Evolutionary conservation across 2,329 filamentous ascomycete genomes (phyloP), one percentile per base, ranked within the genome.

Genomic region (Chaetomiaceae sp.): DNA sequence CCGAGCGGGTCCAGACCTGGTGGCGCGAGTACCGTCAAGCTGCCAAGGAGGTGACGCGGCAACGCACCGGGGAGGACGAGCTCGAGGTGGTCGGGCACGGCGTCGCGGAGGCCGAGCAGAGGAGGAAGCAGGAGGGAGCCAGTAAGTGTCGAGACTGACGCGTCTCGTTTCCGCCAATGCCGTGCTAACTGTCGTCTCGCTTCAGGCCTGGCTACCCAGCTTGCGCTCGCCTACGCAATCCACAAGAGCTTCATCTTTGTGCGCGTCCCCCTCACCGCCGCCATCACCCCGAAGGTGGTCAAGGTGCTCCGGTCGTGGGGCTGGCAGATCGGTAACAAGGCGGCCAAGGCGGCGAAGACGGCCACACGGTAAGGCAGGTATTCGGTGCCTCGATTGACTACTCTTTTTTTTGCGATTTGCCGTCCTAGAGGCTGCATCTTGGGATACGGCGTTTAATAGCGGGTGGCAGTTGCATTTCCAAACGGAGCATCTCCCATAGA

Each of bases 241-340:
- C 94, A 99, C 78, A 99, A 99, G 75, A 95, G 88, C 63, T 90
- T 97, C 70, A 96, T 99, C 65, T 96, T 99, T 71, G 71, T 97
- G 61, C 83, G 94, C n/a, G 90, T 99, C 9, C 94, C 94, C 8
- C 73, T 97, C 59, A 94, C 94, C 1, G 91, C 89, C 12, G 92
- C 91, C 3, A 79, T 97, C 31, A 91, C 89, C 8, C 94, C 94
- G 1, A 96, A 95, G 72, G 85, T 97, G n/a, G 94, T 96, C 65
- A 95, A 90, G 72, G 82, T 84, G 12, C 75, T 99, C 25, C 79
- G 92, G 59, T 80, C 83, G 12, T 96, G 92, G 90, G 94, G 94
- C 5, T 97, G 89, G 86, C 84, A 97, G 67, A 94, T 99, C 66
- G 92, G 92, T 47, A 95, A 90, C 76, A 79, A 54, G 53, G 57